A percentile compares a stretch with the other conserved stretches of the same genome.
Evolutionary conservation across 1,284 basidiomycete species (phyloP).

Genomic region (Gastroboletus turbinatus): DNA sequence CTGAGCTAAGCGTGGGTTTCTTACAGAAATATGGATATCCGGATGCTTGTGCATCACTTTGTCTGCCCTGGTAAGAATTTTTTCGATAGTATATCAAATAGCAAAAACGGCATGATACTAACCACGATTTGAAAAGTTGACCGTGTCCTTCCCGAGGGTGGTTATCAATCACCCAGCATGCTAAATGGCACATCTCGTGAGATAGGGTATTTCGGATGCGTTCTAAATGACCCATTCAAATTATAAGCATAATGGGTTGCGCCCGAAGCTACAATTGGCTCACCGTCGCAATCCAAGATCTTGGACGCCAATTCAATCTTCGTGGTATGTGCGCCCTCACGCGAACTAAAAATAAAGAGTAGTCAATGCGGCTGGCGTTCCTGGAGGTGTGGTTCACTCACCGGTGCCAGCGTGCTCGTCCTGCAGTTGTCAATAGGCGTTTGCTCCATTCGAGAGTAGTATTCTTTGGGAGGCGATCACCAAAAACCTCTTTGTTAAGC

Average conservation of each 20-base stretch:
- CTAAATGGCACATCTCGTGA: slow-evolving; percentile 88
- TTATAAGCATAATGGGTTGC: background rate
- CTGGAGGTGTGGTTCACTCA: slow-evolving; percentile 25
- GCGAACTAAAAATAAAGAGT: slow-evolving; percentile 43
- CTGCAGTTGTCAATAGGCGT: slow-evolving; percentile 72
- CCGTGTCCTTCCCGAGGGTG: slow-evolving; percentile 71
- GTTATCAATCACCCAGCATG: slow-evolving; percentile 75
- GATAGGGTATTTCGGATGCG: slow-evolving; percentile 77
- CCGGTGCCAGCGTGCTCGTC: slow-evolving; percentile 71
- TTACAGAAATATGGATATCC: slow-evolving; percentile 72
- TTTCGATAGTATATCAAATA: background rate
- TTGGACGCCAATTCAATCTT: slow-evolving; percentile 78
- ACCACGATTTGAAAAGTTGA: slow-evolving; percentile 70
- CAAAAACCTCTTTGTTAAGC: slow-evolving; percentile 78
- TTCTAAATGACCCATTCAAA: slow-evolving; percentile 40
- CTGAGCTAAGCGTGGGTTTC: slow-evolving; percentile 18
- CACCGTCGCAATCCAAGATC: slow-evolving; percentile 73
- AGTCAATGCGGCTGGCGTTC: background rate
- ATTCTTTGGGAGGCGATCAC: slow-evolving; percentile 64
- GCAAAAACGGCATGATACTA: slow-evolving; percentile 15
- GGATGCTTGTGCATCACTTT: slow-evolving; percentile 61
- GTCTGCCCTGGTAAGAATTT: slow-evolving; percentile 47
- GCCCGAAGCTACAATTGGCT: background rate
- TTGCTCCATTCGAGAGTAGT: slow-evolving; percentile 75
- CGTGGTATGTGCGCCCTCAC: slow-evolving; percentile 49